phyloP scores from a whole-genome alignment of 495 filamentous ascomycete genomes.

The Cercophora newfieldiana region DNA sequence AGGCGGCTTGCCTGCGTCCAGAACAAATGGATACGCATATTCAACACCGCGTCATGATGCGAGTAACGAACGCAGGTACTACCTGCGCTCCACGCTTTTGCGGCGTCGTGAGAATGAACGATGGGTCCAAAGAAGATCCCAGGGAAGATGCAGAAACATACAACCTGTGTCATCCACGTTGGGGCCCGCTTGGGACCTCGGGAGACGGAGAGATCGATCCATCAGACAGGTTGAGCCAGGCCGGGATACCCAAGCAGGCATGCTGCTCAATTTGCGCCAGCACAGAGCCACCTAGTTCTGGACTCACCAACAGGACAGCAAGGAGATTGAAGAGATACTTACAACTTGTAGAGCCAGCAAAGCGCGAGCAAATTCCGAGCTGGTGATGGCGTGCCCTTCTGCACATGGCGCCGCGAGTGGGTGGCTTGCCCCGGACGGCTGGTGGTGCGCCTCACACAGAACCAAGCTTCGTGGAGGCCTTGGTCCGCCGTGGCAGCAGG shows the following conservation, averaged over 20 bases:
- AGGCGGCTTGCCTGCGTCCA: background rate
- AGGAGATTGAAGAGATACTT: too few species aligned
- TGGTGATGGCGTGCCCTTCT: background rate
- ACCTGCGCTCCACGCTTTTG: background rate
- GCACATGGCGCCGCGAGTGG: too few species aligned
- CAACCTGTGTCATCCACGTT: background rate
- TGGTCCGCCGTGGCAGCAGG: slow-evolving; percentile 21
- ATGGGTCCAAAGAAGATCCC: background rate
- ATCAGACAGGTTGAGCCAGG: too few species aligned
- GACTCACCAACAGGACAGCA: too few species aligned
- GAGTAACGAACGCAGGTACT: background rate
- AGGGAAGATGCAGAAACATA: background rate
- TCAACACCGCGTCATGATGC: background rate
- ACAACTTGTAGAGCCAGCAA: too few species aligned
- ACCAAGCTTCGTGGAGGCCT: slow-evolving; percentile 27
- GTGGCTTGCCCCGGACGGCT: slow-evolving; percentile 12
- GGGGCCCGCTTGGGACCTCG: too few species aligned
- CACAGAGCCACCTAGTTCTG: too few species aligned
- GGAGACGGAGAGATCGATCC: too few species aligned
- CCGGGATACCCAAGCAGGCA: too few species aligned
- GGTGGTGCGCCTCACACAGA: slow-evolving; percentile 10
- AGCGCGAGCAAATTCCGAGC: too few species aligned
- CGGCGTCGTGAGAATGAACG: too few species aligned
- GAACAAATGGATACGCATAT: background rate
- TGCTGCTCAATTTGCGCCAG: too few species aligned